phyloP scores from a whole-genome alignment of 164 flowering plant species.

The Pachysandra terminalis region DNA sequence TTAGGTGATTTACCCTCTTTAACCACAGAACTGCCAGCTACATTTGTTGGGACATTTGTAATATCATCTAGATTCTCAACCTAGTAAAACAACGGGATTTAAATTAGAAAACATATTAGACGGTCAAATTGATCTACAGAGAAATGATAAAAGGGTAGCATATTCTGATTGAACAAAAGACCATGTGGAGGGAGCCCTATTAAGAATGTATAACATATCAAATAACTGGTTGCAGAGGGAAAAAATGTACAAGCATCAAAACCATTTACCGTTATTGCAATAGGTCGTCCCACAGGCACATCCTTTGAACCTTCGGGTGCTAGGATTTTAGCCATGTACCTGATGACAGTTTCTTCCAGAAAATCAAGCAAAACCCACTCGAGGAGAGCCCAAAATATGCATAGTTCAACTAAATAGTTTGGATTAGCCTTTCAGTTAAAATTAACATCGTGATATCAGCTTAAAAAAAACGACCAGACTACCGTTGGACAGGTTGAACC shows the following conservation, averaged over 20 bases:
- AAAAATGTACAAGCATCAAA: conserved; percentile 18
- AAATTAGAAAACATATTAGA: not conserved
- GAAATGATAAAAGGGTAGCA: not conserved
- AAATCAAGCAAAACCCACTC: conserved; percentile 2
- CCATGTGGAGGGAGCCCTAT: not conserved
- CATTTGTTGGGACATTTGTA: conserved; percentile 43
- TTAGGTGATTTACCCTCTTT: conserved; percentile 42
- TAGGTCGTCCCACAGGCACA: conserved; percentile 84
- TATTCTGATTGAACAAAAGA: not conserved
- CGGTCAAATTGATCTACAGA: not conserved
- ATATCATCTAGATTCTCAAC: conserved; percentile 84
- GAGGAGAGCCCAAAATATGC: not conserved
- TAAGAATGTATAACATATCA: not conserved
- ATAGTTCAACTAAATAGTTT: not conserved
- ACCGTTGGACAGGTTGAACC: not conserved
- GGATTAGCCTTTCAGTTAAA: not conserved
- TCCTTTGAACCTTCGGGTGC: conserved; percentile 95
- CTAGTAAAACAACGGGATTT: conserved; percentile 17
- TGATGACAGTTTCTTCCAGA: conserved; percentile 21
- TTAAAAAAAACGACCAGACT: not conserved
- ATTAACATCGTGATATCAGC: not conserved
- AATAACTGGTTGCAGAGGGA: not conserved
- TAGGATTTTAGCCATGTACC: conserved; percentile 78
- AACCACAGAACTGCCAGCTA: conserved; percentile 26
- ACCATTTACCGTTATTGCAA: conserved; percentile 73